Evolutionary conservation across 169 alveolate genomes (phyloP), one percentile per base, ranked within the genome.

Genomic region (Sarcocystis neurona): DNA sequence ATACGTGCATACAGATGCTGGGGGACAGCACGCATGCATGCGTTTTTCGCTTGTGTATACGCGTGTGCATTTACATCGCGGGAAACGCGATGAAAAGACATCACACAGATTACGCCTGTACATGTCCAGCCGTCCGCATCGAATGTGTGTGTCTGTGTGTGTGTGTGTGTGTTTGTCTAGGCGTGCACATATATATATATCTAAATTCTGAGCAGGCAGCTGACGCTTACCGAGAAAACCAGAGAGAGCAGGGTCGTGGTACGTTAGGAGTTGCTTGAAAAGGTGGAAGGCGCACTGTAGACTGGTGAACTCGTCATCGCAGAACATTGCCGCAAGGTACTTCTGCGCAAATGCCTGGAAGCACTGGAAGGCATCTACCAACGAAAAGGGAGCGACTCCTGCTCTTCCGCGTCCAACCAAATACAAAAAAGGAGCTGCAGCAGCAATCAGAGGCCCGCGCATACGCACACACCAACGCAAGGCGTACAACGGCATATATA

Each of bases 241-340:
- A 56, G 94, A 88, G 68, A 93, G 84, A 47, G 89, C 79, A 46
- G 96, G 96, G 85, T 93, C 96, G 84, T 93, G 96, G 66, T 93
- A 93, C 56, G 78, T 75, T 47, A 93, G 92, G 60, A 93, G 93
- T 37, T 87, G 82, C 84, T 93, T 92, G 90, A 93, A 93, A 48
- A 92, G 90, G 68, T 85, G 92, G 50, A 93, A 93, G 47, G 96
- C 79, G 79, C 92, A 92, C 80, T 93, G 96, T 46, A 93, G 86
- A 78, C 87, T 88, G 56, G 88, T 90, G 90, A 93, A 93, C 48
- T 93, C 94, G 66, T 92, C 94, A 44, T 92, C 94, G 63, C 85
- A 90, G 44, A 90, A 93, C 92, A 92, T 90, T 70, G 91, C 92
- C 39, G 93, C 89, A 47, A 93, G 88, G 84, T 87, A 93, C 46